phyloP scores from a whole-genome alignment of 352 stramenopile species.

The Pilasporangium apinafurcum region DNA sequence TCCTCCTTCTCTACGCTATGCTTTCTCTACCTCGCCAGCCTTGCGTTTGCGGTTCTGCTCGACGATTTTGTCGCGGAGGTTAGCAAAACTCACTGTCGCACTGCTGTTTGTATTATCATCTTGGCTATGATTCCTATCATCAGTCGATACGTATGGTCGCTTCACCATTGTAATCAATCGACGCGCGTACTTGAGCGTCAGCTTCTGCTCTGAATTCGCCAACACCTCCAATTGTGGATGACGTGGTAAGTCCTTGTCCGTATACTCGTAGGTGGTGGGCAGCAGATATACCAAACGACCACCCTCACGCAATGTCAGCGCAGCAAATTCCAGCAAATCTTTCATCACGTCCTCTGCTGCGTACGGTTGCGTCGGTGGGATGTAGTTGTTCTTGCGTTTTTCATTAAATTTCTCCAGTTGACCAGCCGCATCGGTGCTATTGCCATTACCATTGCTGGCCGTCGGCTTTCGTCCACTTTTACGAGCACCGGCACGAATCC shows the following conservation, averaged over 20 bases:
- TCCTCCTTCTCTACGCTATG: too few relatives aligned
- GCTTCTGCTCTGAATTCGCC: constrained; percentile 77
- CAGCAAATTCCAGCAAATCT: constrained; percentile 92
- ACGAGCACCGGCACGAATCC: constrained; percentile 90
- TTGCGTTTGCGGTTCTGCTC: constrained; percentile 56
- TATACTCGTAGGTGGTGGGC: constrained; percentile 81
- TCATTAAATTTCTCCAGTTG: constrained; percentile 36
- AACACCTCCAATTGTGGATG: constrained; percentile 66
- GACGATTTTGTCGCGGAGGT: constrained; percentile 61
- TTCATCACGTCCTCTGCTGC: constrained; percentile 95
- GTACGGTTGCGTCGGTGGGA: constrained; percentile 95
- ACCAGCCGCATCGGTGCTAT: constrained; percentile 10
- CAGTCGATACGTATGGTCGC: constrained; percentile 5
- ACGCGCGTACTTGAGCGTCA: constrained; percentile 80
- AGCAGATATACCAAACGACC: constrained; percentile 85
- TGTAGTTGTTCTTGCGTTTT: constrained; percentile 90
- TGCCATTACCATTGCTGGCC: constrained; percentile 15
- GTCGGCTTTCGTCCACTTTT: constrained; percentile 80
- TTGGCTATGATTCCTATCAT: background rate
- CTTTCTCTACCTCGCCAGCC: constrained; percentile 29
- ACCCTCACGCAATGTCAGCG: constrained; percentile 60
- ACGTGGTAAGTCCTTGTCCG: constrained; percentile 64
- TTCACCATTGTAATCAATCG: constrained; percentile 87
- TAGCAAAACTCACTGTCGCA: constrained; percentile 42
- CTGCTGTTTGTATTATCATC: background rate